Evolutionary conservation across 1,284 basidiomycete genomes (phyloP), one percentile per base, ranked within the genome.

Genomic region (Ganoderma meredithae): DNA sequence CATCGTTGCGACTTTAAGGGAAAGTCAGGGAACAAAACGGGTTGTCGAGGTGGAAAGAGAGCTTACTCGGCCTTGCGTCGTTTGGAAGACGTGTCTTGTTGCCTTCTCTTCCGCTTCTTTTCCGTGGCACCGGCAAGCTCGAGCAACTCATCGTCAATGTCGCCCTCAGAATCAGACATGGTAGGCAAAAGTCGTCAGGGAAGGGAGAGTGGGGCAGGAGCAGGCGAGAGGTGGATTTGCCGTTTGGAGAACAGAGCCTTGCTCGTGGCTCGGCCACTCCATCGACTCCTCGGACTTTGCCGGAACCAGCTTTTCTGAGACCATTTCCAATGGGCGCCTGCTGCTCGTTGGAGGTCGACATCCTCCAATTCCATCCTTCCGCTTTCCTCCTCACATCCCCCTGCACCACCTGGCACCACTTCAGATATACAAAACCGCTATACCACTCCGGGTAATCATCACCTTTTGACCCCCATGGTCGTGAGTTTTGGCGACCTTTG

Each of bases 111-210:
- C 66, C 85, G 82, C 65, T 85, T 85, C 76, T 85, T 85, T 71
- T 87, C 86, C 5, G 85, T 83, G 2, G 83, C 87, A 0, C 88
- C 90, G 0, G 88, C 89, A 44, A 91, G 86, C 72, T 86, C 90
- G 60, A 91, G 87, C 25, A 91, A 84, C 76, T 91, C 90, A 67
- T 90, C 88, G 69, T 87, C 86, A 63, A 91, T 84, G 72, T 90
- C 87, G 68, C 89, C 88, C 75, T 90, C 90, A 66, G 88, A 88
- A 79, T 91, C 90, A 53, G 90, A 91, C 91, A 92, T 92, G 63
- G 64, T 77, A 44, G 15, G n/a, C 55, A 44, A 31, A 43, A 44
- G 17, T 2, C 19, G 62, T 17, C 17, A n/a, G 56, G 4, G 12
- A 60, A 31, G 53, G 0, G 58, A 13, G 47, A 40, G 33, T n/a